A percentile compares a stretch with the other conserved stretches of the same genome.
Conservation (phyloP, 257 asterid species). For the Salvia splendens region DNA sequence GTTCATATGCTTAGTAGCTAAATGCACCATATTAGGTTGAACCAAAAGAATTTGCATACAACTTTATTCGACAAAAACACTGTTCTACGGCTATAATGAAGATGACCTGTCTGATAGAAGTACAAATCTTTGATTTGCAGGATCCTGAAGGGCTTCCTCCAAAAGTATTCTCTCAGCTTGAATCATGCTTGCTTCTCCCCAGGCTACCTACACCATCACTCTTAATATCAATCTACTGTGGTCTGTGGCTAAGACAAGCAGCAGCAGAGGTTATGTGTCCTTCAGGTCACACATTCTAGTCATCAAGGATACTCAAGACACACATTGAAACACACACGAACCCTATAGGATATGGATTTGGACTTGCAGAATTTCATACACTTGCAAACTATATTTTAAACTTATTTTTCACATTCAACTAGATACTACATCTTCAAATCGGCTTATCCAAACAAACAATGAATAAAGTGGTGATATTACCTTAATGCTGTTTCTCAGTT, state of each 20-base stretch:
- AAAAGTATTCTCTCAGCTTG: conserved; percentile 91
- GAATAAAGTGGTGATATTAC: conserved; percentile 41
- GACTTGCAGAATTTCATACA: conserved; percentile 5
- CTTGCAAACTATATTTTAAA: conserved; percentile 6
- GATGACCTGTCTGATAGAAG: conserved; percentile 93
- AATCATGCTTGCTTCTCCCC: conserved; percentile 99
- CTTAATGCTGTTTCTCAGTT: conserved; percentile 68
- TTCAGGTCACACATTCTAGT: conserved; percentile 15
- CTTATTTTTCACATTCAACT: conserved; percentile 2
- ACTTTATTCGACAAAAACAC: conserved; percentile 5
- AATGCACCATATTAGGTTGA: conserved; percentile 17
- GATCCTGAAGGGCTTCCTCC: conserved; percentile 80
- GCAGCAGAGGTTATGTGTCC: conserved; percentile 23
- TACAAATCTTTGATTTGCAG: conserved; percentile 89
- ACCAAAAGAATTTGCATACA: conserved; percentile 15
- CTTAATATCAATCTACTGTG: conserved; percentile 39
- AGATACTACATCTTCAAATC: neutral
- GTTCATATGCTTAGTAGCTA: neutral
- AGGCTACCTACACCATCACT: conserved; percentile 72
- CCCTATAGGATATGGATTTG: neutral
- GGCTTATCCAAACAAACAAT: conserved; percentile 24
- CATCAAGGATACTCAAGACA: neutral
- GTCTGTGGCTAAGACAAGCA: conserved; percentile 7
- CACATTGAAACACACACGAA: conserved; percentile 1
- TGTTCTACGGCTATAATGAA: conserved; percentile 15